A percentile compares a stretch with the other conserved stretches of the same genome.
These are phyloP conservation scores for Solanum piurae DNA, from an alignment of 257 asterid genomes.

Conservation along the genomic window DNA sequence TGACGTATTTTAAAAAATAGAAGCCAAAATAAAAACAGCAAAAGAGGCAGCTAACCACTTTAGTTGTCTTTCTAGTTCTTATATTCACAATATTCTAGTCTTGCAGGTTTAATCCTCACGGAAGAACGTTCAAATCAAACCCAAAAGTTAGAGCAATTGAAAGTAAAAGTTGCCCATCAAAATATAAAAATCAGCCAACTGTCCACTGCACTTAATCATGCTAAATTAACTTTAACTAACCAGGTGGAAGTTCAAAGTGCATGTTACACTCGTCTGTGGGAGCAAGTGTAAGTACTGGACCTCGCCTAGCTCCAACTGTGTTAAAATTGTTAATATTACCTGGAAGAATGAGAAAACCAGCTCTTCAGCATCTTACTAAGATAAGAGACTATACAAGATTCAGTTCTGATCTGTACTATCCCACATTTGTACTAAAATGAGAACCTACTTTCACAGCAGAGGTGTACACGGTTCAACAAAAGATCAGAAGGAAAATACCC, in stretches of 20 bases:
- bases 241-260: constrained; percentile 86
- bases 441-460: background rate
- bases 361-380: constrained; percentile 7
- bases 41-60: background rate
- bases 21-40: background rate
- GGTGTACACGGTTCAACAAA: background rate
- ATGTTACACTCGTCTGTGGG: constrained; percentile 75
- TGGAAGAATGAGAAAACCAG: constrained; percentile 23
- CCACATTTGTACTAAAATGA: background rate
- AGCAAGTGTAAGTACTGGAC: constrained; percentile 59
- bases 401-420: background rate
- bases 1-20: constrained; percentile 1
- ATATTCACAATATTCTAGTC: background rate
- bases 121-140: background rate
- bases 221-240: constrained; percentile 20
- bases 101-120: background rate
- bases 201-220: background rate
- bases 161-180: background rate
- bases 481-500: background rate
- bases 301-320: constrained; percentile 95
- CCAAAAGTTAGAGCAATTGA: background rate
- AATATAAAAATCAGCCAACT: background rate
- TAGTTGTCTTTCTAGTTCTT: background rate
- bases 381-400: background rate
- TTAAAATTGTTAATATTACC: constrained; percentile 83